These are phyloP conservation scores for Calonectria hawksworthii DNA, from an alignment of 2,329 filamentous ascomycete genomes.

Conservation along the genomic window DNA sequence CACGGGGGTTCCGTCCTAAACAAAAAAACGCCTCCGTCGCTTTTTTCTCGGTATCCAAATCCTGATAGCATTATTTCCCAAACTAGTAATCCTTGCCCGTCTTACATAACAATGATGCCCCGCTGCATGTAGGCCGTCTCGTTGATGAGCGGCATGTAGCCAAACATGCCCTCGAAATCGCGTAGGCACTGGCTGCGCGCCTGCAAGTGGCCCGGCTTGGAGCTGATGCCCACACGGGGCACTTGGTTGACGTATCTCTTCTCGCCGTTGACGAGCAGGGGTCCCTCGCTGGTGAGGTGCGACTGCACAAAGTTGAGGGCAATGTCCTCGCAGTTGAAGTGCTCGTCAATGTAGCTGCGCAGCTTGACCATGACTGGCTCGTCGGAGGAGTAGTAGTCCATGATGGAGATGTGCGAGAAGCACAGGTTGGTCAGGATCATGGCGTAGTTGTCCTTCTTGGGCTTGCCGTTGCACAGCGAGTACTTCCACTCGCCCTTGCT, in stretches of 20 bases:
- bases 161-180: slow-evolving; percentile 51
- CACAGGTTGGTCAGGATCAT: slow-evolving; percentile 55
- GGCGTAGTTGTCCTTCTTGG: slow-evolving; percentile 48
- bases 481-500: slow-evolving; percentile 48
- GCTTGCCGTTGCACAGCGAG: slow-evolving; percentile 47
- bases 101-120: slow-evolving; percentile 42
- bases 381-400: slow-evolving; percentile 55
- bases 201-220: slow-evolving; percentile 49
- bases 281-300: slow-evolving; percentile 51
- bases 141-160: slow-evolving; percentile 53
- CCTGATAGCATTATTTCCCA: not conserved
- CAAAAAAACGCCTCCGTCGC: not conserved
- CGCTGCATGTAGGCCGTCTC: slow-evolving; percentile 49
- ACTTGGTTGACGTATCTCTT: slow-evolving; percentile 49
- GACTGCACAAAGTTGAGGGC: slow-evolving; percentile 56
- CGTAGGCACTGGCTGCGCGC: slow-evolving; percentile 52
- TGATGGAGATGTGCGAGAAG: slow-evolving; percentile 55
- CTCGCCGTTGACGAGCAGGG: slow-evolving; percentile 52
- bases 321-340: slow-evolving; percentile 58
- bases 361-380: slow-evolving; percentile 48
- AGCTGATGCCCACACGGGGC: slow-evolving; percentile 50
- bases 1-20: not conserved
- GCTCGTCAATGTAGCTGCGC: slow-evolving; percentile 54
- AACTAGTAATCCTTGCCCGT: not conserved
- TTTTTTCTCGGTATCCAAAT: not conserved